Base-by-base conservation (phyloP, 139 green algal genomes). In the Closterium sp. region DNA sequence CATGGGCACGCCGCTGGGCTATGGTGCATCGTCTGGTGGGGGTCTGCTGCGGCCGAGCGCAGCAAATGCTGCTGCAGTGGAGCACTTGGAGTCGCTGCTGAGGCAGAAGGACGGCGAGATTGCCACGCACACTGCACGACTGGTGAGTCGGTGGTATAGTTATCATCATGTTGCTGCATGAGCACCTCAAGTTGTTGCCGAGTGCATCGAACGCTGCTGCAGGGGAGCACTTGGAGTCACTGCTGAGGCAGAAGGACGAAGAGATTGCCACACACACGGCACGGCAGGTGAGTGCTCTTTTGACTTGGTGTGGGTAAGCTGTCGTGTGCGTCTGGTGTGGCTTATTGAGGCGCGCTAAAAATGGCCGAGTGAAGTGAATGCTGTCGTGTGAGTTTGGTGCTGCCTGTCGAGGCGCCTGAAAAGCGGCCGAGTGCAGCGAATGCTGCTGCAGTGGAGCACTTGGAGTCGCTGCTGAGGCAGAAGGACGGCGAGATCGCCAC, bases 381-480 rank as follows among this genome's bases (percentile, higher is more conserved):
- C n/a, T n/a, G n/a, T n/a, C n/a, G n/a, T n/a, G n/a, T n/a, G n/a
- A n/a, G n/a, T n/a, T n/a, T n/a, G n/a, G n/a, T n/a, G n/a, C n/a
- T n/a, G n/a, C n/a, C n/a, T n/a, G n/a, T n/a, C n/a, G n/a, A n/a
- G n/a, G n/a, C n/a, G n/a, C n/a, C n/a, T n/a, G n/a, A n/a, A n/a
- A n/a, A n/a, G n/a, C n/a, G n/a, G n/a, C n/a, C 55, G 10, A 76
- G 55, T 76, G 55, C 55, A 28, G 55, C 55, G 55, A 76, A 76
- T 86, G 90, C 90, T 33, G 83, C 83, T 8, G 21, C 90, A 9
- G n/a, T 93, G 92, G 85, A 90, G n/a, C 4, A 93, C 33, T 16
- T 69, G 33, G 93, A 96, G 33, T 69, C 95, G 3, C 87, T 96
- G 86, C 36, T 87, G 87, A 95, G 96, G 10, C 96, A 98, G 31